A percentile compares a stretch with the other conserved stretches of the same genome.
These are phyloP conservation scores for Astraeus odoratus DNA, from an alignment of 768 basidiomycete genomes.

Conservation along the genomic window DNA sequence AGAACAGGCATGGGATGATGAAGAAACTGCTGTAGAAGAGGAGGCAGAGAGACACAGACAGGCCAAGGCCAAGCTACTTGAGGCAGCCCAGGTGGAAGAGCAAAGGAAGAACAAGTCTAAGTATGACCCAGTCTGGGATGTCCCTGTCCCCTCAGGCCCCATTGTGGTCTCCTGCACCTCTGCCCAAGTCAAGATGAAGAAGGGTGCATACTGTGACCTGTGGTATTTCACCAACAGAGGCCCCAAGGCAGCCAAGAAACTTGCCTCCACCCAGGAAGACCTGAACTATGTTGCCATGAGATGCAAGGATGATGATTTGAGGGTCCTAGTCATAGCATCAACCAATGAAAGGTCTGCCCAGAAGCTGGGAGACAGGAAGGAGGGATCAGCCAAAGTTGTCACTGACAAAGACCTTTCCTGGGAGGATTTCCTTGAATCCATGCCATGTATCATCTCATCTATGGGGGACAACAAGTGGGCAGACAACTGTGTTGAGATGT, in stretches of 20 bases:
- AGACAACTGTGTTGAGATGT: not conserved
- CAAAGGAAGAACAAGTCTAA: slow-evolving; percentile 5
- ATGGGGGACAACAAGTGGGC: slow-evolving; percentile 8
- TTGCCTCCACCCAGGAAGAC: not conserved
- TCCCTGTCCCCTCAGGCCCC: not conserved
- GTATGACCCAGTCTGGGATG: not conserved
- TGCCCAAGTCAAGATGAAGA: not conserved
- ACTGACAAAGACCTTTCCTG: slow-evolving; percentile 5
- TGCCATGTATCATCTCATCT: slow-evolving; percentile 3
- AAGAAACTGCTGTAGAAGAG: too few relatives aligned
- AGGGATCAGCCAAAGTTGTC: not conserved
- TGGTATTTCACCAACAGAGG: slow-evolving; percentile 14
- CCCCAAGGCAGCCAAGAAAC: not conserved
- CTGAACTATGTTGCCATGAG: not conserved
- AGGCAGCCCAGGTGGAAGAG: not conserved
- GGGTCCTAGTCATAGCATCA: not conserved
- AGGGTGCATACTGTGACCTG: not conserved
- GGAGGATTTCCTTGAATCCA: slow-evolving; percentile 11
- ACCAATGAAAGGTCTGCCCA: not conserved
- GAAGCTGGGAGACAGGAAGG: not conserved
- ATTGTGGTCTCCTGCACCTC: not conserved
- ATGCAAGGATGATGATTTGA: not conserved
- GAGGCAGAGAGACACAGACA: too few relatives aligned
- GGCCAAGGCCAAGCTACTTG: not conserved
- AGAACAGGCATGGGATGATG: too few relatives aligned